Evolutionary conservation across 805 yeast species (phyloP).

Genomic region (Teunomyces gatunensis): DNA sequence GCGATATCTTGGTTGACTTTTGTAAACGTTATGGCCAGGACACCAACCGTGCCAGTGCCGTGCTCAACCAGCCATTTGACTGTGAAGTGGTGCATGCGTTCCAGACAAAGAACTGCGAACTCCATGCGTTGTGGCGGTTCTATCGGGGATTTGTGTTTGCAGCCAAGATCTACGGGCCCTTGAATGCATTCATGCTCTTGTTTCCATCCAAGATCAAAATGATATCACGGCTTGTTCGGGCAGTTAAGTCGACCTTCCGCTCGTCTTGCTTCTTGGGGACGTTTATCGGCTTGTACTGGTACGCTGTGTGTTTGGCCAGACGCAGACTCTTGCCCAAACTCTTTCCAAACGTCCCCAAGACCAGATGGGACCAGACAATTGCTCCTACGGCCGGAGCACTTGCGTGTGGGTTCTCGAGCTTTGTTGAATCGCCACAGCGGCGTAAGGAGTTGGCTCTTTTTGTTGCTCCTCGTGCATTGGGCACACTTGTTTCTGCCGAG

Average conservation of each 20-base stretch:
- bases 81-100: slow-evolving; percentile 44
- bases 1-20: slow-evolving; percentile 28
- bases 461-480: slow-evolving; percentile 42
- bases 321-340: slow-evolving; percentile 37
- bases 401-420: slow-evolving; percentile 41
- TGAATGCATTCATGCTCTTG: slow-evolving; percentile 31
- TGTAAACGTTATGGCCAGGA: slow-evolving; percentile 34
- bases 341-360: slow-evolving; percentile 33
- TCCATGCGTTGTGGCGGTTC: slow-evolving; percentile 47
- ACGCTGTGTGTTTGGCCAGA: slow-evolving; percentile 45
- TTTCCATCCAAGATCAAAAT: slow-evolving; percentile 18
- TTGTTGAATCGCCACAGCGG: slow-evolving; percentile 38
- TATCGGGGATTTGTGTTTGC: slow-evolving; percentile 41
- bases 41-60: slow-evolving; percentile 28
- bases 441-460: slow-evolving; percentile 48
- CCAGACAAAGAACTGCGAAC: slow-evolving; percentile 38
- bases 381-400: slow-evolving; percentile 42
- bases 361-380: slow-evolving; percentile 36
- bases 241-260: slow-evolving; percentile 28
- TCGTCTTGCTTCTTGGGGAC: slow-evolving; percentile 45
- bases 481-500: slow-evolving; percentile 29
- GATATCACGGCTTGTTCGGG: slow-evolving; percentile 15
- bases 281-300: slow-evolving; percentile 45
- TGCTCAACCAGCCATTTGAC: slow-evolving; percentile 29
- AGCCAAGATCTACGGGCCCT: slow-evolving; percentile 38